Base-by-base conservation (phyloP, 1,284 basidiomycete species). In the Volvariella surrecta region DNA sequence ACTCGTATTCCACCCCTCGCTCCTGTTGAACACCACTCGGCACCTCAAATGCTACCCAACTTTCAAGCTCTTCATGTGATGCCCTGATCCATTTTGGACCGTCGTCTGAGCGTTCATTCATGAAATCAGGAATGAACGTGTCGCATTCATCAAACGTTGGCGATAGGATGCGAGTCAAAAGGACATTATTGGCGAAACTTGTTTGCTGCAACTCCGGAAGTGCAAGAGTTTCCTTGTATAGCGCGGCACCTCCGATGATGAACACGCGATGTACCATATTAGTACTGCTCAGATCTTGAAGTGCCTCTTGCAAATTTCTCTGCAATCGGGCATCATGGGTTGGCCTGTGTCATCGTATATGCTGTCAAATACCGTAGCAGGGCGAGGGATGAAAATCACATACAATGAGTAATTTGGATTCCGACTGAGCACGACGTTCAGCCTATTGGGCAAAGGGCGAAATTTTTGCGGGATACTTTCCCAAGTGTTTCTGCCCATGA, bases 401-500 rank as follows among this genome's bases (percentile, higher is more conserved):
- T 59, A 92, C 83, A 90, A 57, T 41, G 80, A 64, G 52, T 82
- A 84, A 20, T 70, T 61, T 4, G 58, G 40, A 52, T 84, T 79
- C 21, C 77, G 70, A 52, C 82, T 91, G 28, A 97, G 69, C 28
- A 99, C 81, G 11, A 95, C 62, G 58, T 99, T 99, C 48, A 78
- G 51, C 32, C 96, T 71, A 22, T 74, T 76, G 35, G 74, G 70
- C 19, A 99, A 70, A 2, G 96, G 96, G 48, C 89, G 76, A 64
- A 89, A 91, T 60, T 82, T 89, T 4, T 58, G 53, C n/a, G 96
- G 95, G 47, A 99, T 99, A 59, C 89, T 91, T 61, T 96, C 90
- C 96, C 96, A 99, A 15, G 93, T 97, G 56, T 91, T 94, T 39
- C 94, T 73, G 4, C 96, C 96, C 96, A 99, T 99, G 46, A 99